These are phyloP conservation scores for Colletotrichum brevisporum DNA, from an alignment of 2,329 filamentous ascomycete genomes.

Conservation along the genomic window DNA sequence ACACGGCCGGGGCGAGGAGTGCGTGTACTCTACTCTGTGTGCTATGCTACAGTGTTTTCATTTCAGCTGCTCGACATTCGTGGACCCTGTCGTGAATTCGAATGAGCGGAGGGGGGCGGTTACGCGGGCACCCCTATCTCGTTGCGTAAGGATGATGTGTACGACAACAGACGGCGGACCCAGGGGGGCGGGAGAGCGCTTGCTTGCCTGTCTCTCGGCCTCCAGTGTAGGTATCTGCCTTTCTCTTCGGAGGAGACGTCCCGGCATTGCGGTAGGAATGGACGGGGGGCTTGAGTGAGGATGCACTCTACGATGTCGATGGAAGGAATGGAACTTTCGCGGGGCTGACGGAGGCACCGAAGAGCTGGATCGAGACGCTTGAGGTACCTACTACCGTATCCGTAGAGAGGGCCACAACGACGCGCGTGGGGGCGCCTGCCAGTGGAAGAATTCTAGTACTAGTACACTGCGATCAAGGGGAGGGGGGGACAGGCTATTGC, in stretches of 20 bases:
- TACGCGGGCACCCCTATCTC: constrained; percentile 17
- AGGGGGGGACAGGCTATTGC: background rate
- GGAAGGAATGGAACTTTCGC: constrained; percentile 8
- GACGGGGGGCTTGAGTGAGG: constrained; percentile 4
- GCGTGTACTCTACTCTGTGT: too few relatives aligned
- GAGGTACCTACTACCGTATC: background rate
- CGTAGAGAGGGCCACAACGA: background rate
- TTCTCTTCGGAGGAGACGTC: background rate
- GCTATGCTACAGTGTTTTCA: background rate
- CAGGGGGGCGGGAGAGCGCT: background rate
- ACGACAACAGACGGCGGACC: background rate
- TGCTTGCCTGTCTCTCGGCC: background rate
- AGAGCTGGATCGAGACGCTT: constrained; percentile 29
- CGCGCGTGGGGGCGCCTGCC: background rate
- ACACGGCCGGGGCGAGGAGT: background rate
- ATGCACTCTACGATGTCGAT: background rate
- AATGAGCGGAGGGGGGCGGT: background rate
- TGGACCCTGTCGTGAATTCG: background rate
- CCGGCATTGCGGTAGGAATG: constrained; percentile 17
- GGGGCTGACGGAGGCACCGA: constrained; percentile 2
- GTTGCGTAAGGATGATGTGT: background rate
- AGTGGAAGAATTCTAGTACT: too few relatives aligned
- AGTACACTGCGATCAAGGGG: constrained; percentile 13
- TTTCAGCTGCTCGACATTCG: background rate
- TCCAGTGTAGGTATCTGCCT: background rate